Base-by-base conservation (phyloP, 2,329 filamentous ascomycete species). In the Microcyclospora pomicola region DNA sequence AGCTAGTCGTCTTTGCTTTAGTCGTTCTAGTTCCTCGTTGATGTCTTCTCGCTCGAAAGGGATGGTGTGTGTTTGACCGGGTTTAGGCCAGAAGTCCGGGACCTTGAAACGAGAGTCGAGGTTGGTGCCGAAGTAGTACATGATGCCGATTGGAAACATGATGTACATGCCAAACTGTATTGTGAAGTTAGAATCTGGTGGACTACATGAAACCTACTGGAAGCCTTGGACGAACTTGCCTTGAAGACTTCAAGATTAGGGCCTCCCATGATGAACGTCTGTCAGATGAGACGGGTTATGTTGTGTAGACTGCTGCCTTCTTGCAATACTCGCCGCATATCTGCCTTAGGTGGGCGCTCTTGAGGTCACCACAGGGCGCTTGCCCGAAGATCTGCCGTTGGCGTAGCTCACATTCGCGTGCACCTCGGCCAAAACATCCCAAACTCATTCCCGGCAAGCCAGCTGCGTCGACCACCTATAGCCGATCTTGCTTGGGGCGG, bases 111-210 rank as follows among this genome's bases (percentile, higher is more conserved):
- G 80, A 49, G 80, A 73, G 64, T 98, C 91, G 58, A 98, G 83
- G 63, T 98, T 98, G 40, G 87, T 94, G 59, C 91, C 91, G 63
- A 96, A 98, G 69, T 98, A 98, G 72, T 92, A 96, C 91, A 98
- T 98, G 70, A 91, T 87, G 52, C 84, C 86, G 55, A 98, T 96
- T 13, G 91, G 91, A 65, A 98, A 98, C 73, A 95, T 80, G 67
- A 98, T 80, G 68, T 98, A 98, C 73, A 92, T 83, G 67, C 88
- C 87, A 62, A 98, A 98, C 88, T 95, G 36, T 27, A 27, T 30
- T 13, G 9, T 27, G 3, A 15, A 5, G 14, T 33, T 31, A 35
- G 35, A 4, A 15, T 31, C 14, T n/a, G n/a, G n/a, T n/a, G n/a
- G n/a, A n/a, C n/a, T n/a, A n/a, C n/a, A n/a, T n/a, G n/a, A n/a